phyloP scores from a whole-genome alignment of 2,329 filamentous ascomycete genomes.

The Lasiodiplodia theobromae region DNA sequence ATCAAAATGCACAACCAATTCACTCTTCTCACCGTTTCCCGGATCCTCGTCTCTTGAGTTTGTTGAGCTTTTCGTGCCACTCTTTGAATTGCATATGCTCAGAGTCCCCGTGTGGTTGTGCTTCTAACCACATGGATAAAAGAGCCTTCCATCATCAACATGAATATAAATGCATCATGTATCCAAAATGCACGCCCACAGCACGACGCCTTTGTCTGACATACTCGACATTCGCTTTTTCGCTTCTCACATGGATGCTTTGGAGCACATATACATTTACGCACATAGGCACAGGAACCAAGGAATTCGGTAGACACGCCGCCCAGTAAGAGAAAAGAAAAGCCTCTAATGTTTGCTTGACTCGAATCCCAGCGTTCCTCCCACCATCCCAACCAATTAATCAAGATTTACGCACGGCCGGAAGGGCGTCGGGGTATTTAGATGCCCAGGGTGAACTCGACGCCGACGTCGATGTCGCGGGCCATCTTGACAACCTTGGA shows the following conservation, averaged over 20 bases:
- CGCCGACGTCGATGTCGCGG: conserved; percentile 95
- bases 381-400: not conserved
- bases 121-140: too few relatives aligned
- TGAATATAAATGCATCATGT: too few relatives aligned
- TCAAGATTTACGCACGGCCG: not conserved
- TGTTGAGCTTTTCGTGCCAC: too few relatives aligned
- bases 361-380: not conserved
- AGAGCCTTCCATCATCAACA: too few relatives aligned
- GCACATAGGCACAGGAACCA: not conserved
- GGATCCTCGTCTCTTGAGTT: too few relatives aligned
- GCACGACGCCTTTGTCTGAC: not conserved
- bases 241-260: conserved; percentile 11
- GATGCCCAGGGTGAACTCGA: conserved; percentile 73
- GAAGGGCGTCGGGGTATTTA: conserved; percentile 54
- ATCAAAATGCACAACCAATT: too few relatives aligned
- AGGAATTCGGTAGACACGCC: conserved; percentile 4
- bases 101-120: too few relatives aligned
- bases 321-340: conserved; percentile 3
- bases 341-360: not conserved
- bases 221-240: not conserved
- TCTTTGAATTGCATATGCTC: too few relatives aligned
- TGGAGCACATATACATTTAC: not conserved
- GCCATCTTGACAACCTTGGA: conserved; percentile 99
- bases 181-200: too few relatives aligned
- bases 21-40: too few relatives aligned